Percentiles rank a stretch among this genome's conserved stretches.
Evolutionary conservation across 495 filamentous ascomycete genomes (phyloP).

Genomic region (Hypoxylon cercidicola): DNA sequence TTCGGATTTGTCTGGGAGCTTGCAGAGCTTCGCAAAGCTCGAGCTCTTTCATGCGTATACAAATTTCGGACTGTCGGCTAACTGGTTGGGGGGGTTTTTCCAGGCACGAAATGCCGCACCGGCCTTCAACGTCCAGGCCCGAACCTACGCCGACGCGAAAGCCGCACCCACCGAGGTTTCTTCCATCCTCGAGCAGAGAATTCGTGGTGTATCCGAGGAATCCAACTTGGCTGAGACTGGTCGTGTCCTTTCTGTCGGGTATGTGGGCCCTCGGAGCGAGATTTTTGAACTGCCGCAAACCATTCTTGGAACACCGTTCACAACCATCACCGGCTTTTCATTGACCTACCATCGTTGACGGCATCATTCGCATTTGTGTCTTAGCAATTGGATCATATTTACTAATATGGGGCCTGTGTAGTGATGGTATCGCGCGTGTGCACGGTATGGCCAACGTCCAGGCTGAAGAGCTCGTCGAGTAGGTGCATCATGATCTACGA

Average conservation of each 20-base stretch:
- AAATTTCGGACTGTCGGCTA: constrained; percentile 59
- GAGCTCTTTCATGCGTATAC: constrained; percentile 21
- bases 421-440: constrained; percentile 99
- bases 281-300: constrained; percentile 38
- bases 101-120: constrained; percentile 89
- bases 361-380: neutral
- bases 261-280: constrained; percentile 66
- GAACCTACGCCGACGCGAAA: constrained; percentile 94
- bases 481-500: constrained; percentile 60
- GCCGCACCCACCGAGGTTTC: constrained; percentile 97
- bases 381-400: constrained; percentile 33
- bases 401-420: constrained; percentile 60
- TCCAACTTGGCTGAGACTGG: constrained; percentile 96
- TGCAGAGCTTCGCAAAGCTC: constrained; percentile 49
- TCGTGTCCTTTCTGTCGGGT: constrained; percentile 99
- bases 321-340: constrained; percentile 7
- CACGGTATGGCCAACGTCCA: constrained; percentile 99
- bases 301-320: constrained; percentile 7
- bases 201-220: constrained; percentile 97
- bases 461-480: constrained; percentile 99
- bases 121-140: constrained; percentile 80
- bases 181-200: constrained; percentile 98
- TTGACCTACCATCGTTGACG: neutral
- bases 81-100: constrained; percentile 55
- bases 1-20: constrained; percentile 45